Base-by-base conservation (phyloP, 2,329 filamentous ascomycete species). In the Paecilomyces fulvus region DNA sequence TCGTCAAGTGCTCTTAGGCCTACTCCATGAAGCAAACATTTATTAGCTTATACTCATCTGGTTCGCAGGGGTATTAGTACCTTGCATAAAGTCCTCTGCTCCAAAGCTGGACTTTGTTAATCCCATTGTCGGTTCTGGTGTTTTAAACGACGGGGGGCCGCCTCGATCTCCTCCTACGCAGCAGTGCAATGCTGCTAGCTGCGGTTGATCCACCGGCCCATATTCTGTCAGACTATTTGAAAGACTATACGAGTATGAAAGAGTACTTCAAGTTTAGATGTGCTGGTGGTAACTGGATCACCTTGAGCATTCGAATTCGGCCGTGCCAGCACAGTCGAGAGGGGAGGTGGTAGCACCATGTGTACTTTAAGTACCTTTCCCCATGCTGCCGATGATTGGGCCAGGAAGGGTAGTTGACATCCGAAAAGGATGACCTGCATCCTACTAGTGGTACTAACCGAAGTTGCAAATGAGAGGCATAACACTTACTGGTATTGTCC, bases 1-100 rank as follows among this genome's bases (percentile, higher is more conserved):
- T 58, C 52, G 52, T 71, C 69, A 10, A 71, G 62, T 20, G 61
- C 64, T 51, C 62, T 55, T n/a, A 71, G 67, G 28, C 65, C 66
- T 69, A 52, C 31, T 52, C 31, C 9, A n/a, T 14, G 17, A 30
- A 48, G 7, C 17, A 43, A 9, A 17, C 37, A 5, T 43, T n/a
- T 9, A 17, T 43, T n/a, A 43, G 37, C 7, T 17, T 17, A 43
- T 43, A 17, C n/a, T 17, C 37, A 2, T n/a, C 37, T 43, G 8
- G 5, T 43, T 43, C 9, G 14, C 14, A n/a, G n/a, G 20, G 37
- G 14, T 43, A 7, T 17, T 43, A 9, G n/a, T 43, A 43, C 37
- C 37, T 43, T 43, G 37, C 37, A 43, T 43, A 17, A 43, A 17
- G n/a, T 43, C 37, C n/a, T 43, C 37, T 17, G 37, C 17, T 5